A percentile compares a stretch with the other conserved stretches of the same genome.
Evolutionary conservation across 2,329 filamentous ascomycete species (phyloP).

Genomic region (Sclerotinia glacialis): DNA sequence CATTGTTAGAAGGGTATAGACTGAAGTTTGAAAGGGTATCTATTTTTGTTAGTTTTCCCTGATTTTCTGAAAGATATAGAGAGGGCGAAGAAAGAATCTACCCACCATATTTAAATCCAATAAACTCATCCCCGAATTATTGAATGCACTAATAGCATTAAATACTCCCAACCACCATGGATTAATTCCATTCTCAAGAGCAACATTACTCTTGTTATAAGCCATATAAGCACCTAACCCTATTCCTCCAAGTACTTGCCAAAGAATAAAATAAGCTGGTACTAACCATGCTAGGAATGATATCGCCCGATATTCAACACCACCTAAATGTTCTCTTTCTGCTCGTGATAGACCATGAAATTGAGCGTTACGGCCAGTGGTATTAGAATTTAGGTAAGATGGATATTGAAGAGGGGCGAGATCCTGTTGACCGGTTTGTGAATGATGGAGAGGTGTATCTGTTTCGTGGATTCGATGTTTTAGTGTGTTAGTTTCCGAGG

Average conservation of each 20-base stretch:
- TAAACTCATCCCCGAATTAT: slow-evolving; percentile 68
- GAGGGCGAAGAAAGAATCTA: slow-evolving; percentile 27
- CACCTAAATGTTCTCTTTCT: slow-evolving; percentile 57
- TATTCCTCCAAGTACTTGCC: slow-evolving; percentile 58
- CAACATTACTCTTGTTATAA: slow-evolving; percentile 48
- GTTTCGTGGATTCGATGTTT: background rate
- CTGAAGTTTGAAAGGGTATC: slow-evolving; percentile 44
- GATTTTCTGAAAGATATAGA: background rate
- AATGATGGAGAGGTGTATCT: background rate
- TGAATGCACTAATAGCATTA: slow-evolving; percentile 66
- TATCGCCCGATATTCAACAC: slow-evolving; percentile 63
- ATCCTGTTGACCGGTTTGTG: slow-evolving; percentile 3
- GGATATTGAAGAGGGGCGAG: slow-evolving; percentile 29
- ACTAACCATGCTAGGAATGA: slow-evolving; percentile 58
- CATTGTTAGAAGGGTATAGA: slow-evolving; percentile 47
- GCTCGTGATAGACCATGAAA: slow-evolving; percentile 53
- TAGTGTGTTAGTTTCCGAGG: background rate
- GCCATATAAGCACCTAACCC: slow-evolving; percentile 61
- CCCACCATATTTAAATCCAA: slow-evolving; percentile 61
- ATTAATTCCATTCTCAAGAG: slow-evolving; percentile 55
- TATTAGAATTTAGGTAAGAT: slow-evolving; percentile 31
- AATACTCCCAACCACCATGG: slow-evolving; percentile 69
- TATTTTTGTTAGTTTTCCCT: slow-evolving; percentile 12
- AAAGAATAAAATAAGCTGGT: slow-evolving; percentile 57
- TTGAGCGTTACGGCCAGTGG: slow-evolving; percentile 51